Base-by-base conservation (phyloP, 106 monocot species). In the Dioscorea dumetorum region DNA sequence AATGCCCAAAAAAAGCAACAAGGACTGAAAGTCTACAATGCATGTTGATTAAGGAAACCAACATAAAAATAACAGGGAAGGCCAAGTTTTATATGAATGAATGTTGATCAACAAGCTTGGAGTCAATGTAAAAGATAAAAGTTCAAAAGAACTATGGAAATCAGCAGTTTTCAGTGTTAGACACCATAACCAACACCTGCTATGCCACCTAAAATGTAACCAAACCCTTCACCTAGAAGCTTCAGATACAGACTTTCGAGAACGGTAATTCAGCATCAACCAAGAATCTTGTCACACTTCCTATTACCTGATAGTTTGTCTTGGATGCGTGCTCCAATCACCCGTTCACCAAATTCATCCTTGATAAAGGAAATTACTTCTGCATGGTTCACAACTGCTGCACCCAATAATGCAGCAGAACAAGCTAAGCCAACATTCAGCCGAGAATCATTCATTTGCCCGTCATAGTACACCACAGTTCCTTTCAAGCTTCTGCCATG, bases 391-490 rank as follows among this genome's bases (percentile, higher is more conserved):
- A 97, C 70, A 50, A 97, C 82, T 2, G 86, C 74, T 32, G 97
- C 91, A 72, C 97, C 97, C 57, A 89, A 66, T 69, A 92, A 70
- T 32, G 97, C 84, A 77, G 97, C 88, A 70, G 87, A 80, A 72
- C 97, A 97, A 69, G 97, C 97, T 73, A 97, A 71, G 62, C 97
- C 97, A 20, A 97, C 92, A 82, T 97, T 97, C 16, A 97, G 73
- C 35, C 97, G 85, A 21, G 91, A 84, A 48, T 97, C 97, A 77
- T 97, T 97, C 97, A 97, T 97, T 68, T 97, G 97, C 2, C 97
- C 97, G 81, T 97, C 97, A 83, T 92, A 97, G 72, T 97, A 97
- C 20, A 97, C 97, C 17, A 97, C 91, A 33, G 97, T 97, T 75
- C 97, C 97, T 81, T 87, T 97, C 68, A 97, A 74, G 67, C 74